A percentile compares a stretch with the other conserved stretches of the same genome.
Conservation (phyloP, 192 early-diverging fungal genomes). For the Rhizophagus clarus region DNA sequence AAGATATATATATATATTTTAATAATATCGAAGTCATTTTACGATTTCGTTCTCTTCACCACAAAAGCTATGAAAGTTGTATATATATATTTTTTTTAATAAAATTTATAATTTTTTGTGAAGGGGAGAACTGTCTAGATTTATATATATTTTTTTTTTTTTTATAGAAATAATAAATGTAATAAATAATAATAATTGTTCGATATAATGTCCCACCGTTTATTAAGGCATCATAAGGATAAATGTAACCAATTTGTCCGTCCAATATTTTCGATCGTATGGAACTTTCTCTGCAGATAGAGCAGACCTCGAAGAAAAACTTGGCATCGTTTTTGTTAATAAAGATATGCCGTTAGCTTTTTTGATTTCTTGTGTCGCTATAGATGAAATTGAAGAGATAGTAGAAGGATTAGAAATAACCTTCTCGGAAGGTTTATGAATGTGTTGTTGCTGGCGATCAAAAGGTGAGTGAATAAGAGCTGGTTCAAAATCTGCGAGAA, state of each 20-base stretch:
- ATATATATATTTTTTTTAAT: too few species aligned
- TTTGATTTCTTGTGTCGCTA: neutral
- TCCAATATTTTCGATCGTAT: constrained; percentile 22
- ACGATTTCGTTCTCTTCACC: too few species aligned
- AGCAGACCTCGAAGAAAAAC: neutral
- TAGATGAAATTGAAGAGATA: neutral
- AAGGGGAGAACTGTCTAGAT: too few species aligned
- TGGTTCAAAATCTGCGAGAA: constrained; percentile 21
- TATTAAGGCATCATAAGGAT: constrained; percentile 20
- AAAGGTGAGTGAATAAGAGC: constrained; percentile 15
- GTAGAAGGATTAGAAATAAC: neutral
- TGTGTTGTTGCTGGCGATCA: constrained; percentile 7
- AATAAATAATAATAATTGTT: neutral
- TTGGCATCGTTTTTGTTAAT: neutral
- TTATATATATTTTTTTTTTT: neutral
- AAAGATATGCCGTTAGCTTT: neutral
- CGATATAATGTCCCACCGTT: neutral
- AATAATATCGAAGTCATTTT: too few species aligned
- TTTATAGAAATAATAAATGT: neutral
- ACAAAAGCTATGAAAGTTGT: too few species aligned
- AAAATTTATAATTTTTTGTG: too few species aligned
- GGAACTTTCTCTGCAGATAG: neutral
- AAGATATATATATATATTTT: too few species aligned
- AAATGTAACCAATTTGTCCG: constrained; percentile 23
- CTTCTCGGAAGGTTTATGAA: neutral